Evolutionary conservation across 257 asterid genomes (phyloP).

Genomic region (Scutellaria baicalensis): DNA sequence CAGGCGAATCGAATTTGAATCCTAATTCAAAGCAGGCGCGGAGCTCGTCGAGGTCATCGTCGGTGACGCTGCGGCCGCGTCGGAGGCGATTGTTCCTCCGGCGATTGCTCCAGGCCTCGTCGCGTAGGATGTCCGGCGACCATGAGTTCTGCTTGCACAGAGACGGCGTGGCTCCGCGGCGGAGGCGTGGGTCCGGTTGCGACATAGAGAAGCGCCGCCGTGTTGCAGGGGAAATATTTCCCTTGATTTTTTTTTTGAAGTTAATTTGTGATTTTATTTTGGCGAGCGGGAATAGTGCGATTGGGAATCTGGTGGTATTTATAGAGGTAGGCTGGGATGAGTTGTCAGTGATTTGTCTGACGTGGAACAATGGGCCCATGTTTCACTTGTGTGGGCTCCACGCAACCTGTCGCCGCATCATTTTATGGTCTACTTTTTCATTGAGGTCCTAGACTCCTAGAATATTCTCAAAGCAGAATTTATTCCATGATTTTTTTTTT

Average conservation of each 20-base stretch:
- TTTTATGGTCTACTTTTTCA: background rate
- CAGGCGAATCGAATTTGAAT: constrained; percentile 48
- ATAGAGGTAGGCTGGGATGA: constrained; percentile 3
- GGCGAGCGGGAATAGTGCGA: constrained; percentile 29
- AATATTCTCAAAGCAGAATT: constrained; percentile 16
- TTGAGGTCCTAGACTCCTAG: background rate
- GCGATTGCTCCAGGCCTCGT: constrained; percentile 53
- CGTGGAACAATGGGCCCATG: constrained; percentile 22
- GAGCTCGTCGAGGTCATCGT: constrained; percentile 67
- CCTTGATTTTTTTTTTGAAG: background rate
- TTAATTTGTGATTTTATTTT: background rate
- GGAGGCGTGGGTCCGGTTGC: constrained; percentile 12
- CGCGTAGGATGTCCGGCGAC: constrained; percentile 55
- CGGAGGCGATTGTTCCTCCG: constrained; percentile 20
- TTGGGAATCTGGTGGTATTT: constrained; percentile 5
- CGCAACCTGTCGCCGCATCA: constrained; percentile 12
- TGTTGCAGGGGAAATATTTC: background rate
- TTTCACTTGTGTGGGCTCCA: background rate
- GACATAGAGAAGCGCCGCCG: constrained; percentile 28
- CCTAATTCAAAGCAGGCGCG: constrained; percentile 71
- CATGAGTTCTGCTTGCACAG: constrained; percentile 54
- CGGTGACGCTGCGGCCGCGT: constrained; percentile 40
- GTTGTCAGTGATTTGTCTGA: constrained; percentile 10
- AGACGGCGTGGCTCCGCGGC: constrained; percentile 17
- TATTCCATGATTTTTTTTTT: no score